phyloP scores from a whole-genome alignment of 2,329 filamentous ascomycete species.

The Didymella pinodella region DNA sequence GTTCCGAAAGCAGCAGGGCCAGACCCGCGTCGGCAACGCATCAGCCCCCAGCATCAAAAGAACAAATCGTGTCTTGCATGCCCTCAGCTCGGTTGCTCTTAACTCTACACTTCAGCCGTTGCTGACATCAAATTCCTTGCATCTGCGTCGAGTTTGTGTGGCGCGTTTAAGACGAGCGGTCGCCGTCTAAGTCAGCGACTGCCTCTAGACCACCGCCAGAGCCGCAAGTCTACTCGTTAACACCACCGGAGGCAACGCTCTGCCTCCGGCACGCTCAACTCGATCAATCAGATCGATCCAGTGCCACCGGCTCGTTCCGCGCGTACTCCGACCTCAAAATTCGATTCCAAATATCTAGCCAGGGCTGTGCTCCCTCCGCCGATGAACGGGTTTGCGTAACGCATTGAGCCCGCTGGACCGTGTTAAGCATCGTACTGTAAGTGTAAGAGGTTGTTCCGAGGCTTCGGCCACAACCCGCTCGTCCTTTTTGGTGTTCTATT shows the following conservation, averaged over 20 bases:
- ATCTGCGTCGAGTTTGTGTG: constrained; percentile 16
- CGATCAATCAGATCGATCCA: constrained; percentile 18
- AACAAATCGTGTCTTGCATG: constrained; percentile 19
- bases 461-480: constrained; percentile 22
- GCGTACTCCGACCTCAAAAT: constrained; percentile 9
- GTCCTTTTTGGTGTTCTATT: constrained; percentile 24
- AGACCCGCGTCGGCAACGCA: constrained; percentile 21
- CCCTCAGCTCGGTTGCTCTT: constrained; percentile 15
- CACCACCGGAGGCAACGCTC: constrained; percentile 9
- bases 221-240: constrained; percentile 23
- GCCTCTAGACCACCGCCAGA: constrained; percentile 19
- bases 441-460: constrained; percentile 32
- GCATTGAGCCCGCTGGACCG: constrained; percentile 28
- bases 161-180: constrained; percentile 13
- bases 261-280: constrained; percentile 4
- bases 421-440: constrained; percentile 34
- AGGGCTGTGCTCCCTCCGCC: constrained; percentile 19
- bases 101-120: constrained; percentile 8
- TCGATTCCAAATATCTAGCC: constrained; percentile 20
- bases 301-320: constrained; percentile 18
- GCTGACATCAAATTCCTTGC: constrained; percentile 10
- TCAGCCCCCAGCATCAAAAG: constrained; percentile 19
- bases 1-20: constrained; percentile 21
- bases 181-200: constrained; percentile 17
- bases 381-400: constrained; percentile 11